phyloP scores from a whole-genome alignment of 2,329 filamentous ascomycete genomes.

The Aspergillus spinulosporus region DNA sequence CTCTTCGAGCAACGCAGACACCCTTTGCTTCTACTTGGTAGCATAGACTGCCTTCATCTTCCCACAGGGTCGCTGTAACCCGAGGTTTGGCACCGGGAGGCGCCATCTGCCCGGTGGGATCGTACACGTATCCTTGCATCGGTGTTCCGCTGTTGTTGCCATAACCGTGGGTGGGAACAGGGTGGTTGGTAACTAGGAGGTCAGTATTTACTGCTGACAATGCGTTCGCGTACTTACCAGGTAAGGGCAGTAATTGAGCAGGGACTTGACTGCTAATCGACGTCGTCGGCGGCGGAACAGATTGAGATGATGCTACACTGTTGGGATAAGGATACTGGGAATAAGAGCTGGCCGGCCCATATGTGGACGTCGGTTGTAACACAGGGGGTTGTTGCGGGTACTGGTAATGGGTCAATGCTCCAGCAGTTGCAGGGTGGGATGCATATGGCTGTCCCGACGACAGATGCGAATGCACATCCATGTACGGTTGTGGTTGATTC shows the following conservation, averaged over 20 bases:
- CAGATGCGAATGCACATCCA: constrained; percentile 83
- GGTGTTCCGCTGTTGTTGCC: constrained; percentile 42
- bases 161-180: constrained; percentile 40
- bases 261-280: constrained; percentile 67
- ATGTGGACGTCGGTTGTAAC: constrained; percentile 71
- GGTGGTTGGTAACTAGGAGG: constrained; percentile 38
- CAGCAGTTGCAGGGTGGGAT: constrained; percentile 74
- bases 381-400: constrained; percentile 70
- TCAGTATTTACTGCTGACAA: constrained; percentile 11
- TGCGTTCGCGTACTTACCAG: constrained; percentile 39
- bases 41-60: constrained; percentile 95
- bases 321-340: constrained; percentile 72
- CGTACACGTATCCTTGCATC: constrained; percentile 59
- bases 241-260: constrained; percentile 70
- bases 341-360: constrained; percentile 63
- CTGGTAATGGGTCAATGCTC: constrained; percentile 73
- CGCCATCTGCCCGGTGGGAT: constrained; percentile 85
- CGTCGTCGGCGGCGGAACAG: constrained; percentile 67
- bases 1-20: constrained; percentile 89
- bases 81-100: constrained; percentile 94
- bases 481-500: constrained; percentile 79
- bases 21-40: constrained; percentile 97
- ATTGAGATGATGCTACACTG: constrained; percentile 77
- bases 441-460: constrained; percentile 72
- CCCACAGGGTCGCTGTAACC: constrained; percentile 95